These are phyloP conservation scores for Hypocrella siamensis DNA, from an alignment of 2,329 filamentous ascomycete species.

Conservation along the genomic window DNA sequence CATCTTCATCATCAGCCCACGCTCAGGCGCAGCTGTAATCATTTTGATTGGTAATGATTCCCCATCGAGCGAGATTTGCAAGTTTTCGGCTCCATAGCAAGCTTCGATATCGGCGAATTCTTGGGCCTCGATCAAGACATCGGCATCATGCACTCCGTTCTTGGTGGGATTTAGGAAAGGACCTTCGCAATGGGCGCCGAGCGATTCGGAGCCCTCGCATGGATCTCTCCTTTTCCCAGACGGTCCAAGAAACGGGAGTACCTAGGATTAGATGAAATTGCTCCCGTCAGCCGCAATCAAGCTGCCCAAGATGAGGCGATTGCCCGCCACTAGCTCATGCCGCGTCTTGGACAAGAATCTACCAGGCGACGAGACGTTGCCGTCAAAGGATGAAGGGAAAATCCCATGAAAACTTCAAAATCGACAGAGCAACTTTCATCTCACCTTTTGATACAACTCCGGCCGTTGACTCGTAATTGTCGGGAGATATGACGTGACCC, in stretches of 20 bases:
- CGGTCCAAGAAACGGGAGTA: slow-evolving; percentile 63
- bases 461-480: slow-evolving; percentile 68
- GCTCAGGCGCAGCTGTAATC: slow-evolving; percentile 77
- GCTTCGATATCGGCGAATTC: slow-evolving; percentile 49
- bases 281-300: background rate
- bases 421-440: slow-evolving; percentile 3
- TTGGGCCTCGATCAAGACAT: slow-evolving; percentile 51
- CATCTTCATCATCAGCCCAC: slow-evolving; percentile 49
- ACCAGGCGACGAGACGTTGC: too few relatives aligned
- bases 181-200: slow-evolving; percentile 83
- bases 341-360: too few relatives aligned
- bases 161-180: slow-evolving; percentile 73
- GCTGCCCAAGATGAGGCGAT: too few relatives aligned
- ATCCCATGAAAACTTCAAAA: too few relatives aligned
- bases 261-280: slow-evolving; percentile 16
- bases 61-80: slow-evolving; percentile 25
- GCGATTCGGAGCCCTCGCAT: slow-evolving; percentile 62
- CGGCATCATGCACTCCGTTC: slow-evolving; percentile 70
- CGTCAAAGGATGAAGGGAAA: too few relatives aligned
- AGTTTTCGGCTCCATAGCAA: slow-evolving; percentile 59
- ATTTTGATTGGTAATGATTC: slow-evolving; percentile 45
- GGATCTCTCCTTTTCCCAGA: slow-evolving; percentile 45
- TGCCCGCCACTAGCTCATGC: too few relatives aligned
- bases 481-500: slow-evolving; percentile 77
- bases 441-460: slow-evolving; percentile 67